Conservation (phyloP, 169 alveolate species). For the Plasmodium sp. region DNA sequence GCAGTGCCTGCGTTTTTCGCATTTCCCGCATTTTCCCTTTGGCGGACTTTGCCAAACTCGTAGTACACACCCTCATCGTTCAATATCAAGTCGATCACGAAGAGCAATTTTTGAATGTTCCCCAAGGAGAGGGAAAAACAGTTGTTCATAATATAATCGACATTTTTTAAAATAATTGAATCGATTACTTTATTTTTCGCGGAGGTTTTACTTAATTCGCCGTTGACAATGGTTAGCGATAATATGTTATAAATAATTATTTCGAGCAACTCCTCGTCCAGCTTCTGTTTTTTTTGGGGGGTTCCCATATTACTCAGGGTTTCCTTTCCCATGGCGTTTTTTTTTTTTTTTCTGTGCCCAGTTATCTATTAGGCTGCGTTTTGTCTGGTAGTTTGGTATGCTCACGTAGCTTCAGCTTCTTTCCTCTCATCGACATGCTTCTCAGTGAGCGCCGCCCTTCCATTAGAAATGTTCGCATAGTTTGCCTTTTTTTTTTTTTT, state of each 20-base stretch:
- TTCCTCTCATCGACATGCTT: background rate
- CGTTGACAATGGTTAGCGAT: constrained; percentile 17
- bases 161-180: constrained; percentile 19
- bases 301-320: background rate
- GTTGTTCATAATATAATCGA: constrained; percentile 26
- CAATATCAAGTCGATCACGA: constrained; percentile 42
- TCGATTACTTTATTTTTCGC: constrained; percentile 48
- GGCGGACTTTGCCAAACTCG: constrained; percentile 19
- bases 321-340: background rate
- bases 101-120: constrained; percentile 33
- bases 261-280: constrained; percentile 39
- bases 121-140: constrained; percentile 10
- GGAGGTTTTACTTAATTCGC: constrained; percentile 38
- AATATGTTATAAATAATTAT: constrained; percentile 37
- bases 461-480: background rate
- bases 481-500: background rate
- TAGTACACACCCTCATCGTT: constrained; percentile 59
- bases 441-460: background rate
- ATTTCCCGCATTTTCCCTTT: background rate
- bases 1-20: background rate
- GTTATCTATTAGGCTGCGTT: background rate
- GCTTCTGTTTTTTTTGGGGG: background rate
- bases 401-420: background rate
- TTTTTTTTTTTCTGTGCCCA: constrained; percentile 1
- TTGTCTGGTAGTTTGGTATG: background rate